Evolutionary conservation across 257 asterid genomes (phyloP), one percentile per base, ranked within the genome.

Genomic region (Scutellaria barbata): DNA sequence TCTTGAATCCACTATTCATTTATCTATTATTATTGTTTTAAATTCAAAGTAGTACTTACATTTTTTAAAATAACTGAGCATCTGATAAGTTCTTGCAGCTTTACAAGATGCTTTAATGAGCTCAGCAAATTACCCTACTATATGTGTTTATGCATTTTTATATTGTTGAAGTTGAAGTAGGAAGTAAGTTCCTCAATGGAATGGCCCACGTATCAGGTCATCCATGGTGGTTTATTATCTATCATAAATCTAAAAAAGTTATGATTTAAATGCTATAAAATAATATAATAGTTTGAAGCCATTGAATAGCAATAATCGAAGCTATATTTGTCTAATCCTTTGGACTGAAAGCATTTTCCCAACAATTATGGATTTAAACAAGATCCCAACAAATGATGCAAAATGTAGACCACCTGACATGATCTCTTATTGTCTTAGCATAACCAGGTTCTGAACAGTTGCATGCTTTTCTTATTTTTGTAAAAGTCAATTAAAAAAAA

Each of bases 61-160:
- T 8, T n/a, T 45, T 4, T 10, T 0, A 17, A 48, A 10, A 17
- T 11, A 8, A 22, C 12, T 45, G 6, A 20, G 33, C 66, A 37
- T 59, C 43, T 63, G 48, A 63, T 45, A 63, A 63, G 69, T 37
- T 63, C 13, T 54, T 35, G 48, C 18, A 59, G 65, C 65, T 35
- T 11, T 30, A 30, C 35, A 30, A 30, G 35, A 46, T 30, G 46
- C 56, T 22, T 13, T 18, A 18, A 16, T 52, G 30, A 52, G 58
- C 58, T 17, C 58, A 16, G 11, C 11, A 16, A 52, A 17, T 52
- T 52, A 22, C 61, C 61, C 40, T 66, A 33, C 11, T 14, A 14
- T 50, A n/a, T 60, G 20, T 66, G 62, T 17, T 16, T 8, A 52
- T 12, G 1, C 35, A 30, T 30, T 54, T 10, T 62, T 52, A 46